A percentile compares a stretch with the other conserved stretches of the same genome.
Evolutionary conservation across 129 eudicot species (phyloP).

Genomic region (Pittosporum tobira): DNA sequence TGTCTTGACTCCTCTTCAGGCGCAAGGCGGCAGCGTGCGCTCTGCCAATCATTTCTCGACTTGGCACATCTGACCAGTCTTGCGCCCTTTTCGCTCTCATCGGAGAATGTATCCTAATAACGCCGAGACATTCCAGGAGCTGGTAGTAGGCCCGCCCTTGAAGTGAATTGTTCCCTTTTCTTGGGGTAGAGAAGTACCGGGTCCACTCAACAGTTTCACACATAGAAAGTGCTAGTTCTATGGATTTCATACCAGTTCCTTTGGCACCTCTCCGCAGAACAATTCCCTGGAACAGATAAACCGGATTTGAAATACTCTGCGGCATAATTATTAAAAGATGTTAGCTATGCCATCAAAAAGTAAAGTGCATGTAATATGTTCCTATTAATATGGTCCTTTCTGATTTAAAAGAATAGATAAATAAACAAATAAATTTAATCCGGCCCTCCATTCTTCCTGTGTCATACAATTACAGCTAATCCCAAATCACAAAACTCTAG

Average conservation of each 20-base stretch:
- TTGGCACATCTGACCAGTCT: constrained; percentile 95
- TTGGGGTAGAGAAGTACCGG: constrained; percentile 83
- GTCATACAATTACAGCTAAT: neutral
- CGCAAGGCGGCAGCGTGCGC: constrained; percentile 83
- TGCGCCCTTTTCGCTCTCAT: constrained; percentile 86
- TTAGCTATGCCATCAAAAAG: constrained; percentile 11
- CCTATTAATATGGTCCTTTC: too few species aligned
- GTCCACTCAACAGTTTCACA: constrained; percentile 99
- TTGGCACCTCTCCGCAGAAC: constrained; percentile 97
- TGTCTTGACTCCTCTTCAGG: constrained; percentile 51
- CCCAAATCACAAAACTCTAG: neutral
- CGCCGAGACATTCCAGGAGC: constrained; percentile 94
- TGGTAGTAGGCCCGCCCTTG: constrained; percentile 97
- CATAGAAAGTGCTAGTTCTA: constrained; percentile 98
- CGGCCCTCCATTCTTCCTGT: constrained; percentile 2
- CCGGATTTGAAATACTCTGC: constrained; percentile 88
- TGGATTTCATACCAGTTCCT: constrained; percentile 99
- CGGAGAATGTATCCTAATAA: constrained; percentile 94
- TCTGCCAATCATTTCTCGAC: constrained; percentile 61
- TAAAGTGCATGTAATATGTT: too few species aligned
- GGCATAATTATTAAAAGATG: constrained; percentile 14
- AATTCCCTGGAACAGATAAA: constrained; percentile 94
- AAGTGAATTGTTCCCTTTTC: constrained; percentile 89
- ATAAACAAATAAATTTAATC: neutral
- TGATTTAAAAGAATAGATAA: too few species aligned